Evolutionary conservation across 208 protist species (phyloP).

Genomic region (Angomonas ambiguus): DNA sequence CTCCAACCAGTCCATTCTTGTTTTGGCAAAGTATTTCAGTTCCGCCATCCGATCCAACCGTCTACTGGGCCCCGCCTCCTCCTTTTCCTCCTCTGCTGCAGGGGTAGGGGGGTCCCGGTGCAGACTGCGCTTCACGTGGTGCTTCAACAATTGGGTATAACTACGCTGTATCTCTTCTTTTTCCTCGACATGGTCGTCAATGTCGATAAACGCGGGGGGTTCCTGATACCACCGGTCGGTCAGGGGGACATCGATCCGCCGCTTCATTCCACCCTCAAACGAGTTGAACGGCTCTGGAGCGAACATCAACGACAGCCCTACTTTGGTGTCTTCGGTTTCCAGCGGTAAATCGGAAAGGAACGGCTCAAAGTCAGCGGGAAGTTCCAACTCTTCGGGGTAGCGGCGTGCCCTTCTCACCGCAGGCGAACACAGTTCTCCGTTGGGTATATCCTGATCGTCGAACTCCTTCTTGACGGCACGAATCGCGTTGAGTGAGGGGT

Average conservation of each 20-base stretch:
- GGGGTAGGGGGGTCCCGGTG: slow-evolving; percentile 83
- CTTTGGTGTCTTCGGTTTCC: slow-evolving; percentile 90
- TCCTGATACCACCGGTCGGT: slow-evolving; percentile 98
- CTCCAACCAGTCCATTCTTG: slow-evolving; percentile 99
- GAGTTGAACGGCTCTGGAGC: slow-evolving; percentile 97
- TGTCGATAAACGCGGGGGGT: slow-evolving; percentile 68
- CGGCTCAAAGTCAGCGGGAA: slow-evolving; percentile 54
- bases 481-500: slow-evolving; percentile 98
- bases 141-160: slow-evolving; percentile 99
- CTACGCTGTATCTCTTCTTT: slow-evolving; percentile 93
- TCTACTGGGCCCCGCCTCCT: slow-evolving; percentile 22
- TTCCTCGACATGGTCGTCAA: slow-evolving; percentile 55
- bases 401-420: slow-evolving; percentile 14
- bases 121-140: slow-evolving; percentile 98
- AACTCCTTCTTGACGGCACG: slow-evolving; percentile 63
- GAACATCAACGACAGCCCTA: slow-evolving; percentile 96
- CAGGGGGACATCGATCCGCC: slow-evolving; percentile 98
- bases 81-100: slow-evolving; percentile 5
- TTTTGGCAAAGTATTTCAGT: slow-evolving; percentile 99
- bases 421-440: slow-evolving; percentile 38
- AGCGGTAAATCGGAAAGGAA: slow-evolving; percentile 86
- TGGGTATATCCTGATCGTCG: slow-evolving; percentile 17
- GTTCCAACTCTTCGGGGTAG: slow-evolving; percentile 7
- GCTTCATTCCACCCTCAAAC: slow-evolving; percentile 93
- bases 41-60: slow-evolving; percentile 92